phyloP scores from a whole-genome alignment of 2,329 filamentous ascomycete species.

The Curvularia spicifera region DNA sequence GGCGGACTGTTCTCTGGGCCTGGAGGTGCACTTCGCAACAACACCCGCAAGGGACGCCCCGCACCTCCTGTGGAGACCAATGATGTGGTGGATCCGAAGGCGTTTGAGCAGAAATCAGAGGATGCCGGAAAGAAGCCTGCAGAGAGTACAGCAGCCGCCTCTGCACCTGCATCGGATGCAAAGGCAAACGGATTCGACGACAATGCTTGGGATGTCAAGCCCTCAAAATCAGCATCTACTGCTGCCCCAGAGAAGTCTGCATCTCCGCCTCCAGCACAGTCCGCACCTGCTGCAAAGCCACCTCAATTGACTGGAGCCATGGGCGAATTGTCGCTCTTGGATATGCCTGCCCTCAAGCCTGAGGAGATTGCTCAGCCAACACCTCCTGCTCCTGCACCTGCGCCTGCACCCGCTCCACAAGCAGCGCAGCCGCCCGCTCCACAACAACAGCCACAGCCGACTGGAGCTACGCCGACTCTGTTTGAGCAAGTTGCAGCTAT shows the following conservation, averaged over 20 bases:
- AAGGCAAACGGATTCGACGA: slow-evolving; percentile 80
- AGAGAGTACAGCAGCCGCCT: slow-evolving; percentile 57
- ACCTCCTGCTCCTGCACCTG: slow-evolving; percentile 42
- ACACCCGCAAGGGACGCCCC: slow-evolving; percentile 89
- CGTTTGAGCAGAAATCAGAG: slow-evolving; percentile 70
- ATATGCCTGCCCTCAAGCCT: slow-evolving; percentile 53
- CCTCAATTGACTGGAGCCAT: slow-evolving; percentile 67
- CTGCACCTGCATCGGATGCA: slow-evolving; percentile 57
- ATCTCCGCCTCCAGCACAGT: slow-evolving; percentile 51
- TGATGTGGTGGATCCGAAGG: slow-evolving; percentile 86
- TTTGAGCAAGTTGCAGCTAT: slow-evolving; percentile 48
- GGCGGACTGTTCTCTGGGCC: slow-evolving; percentile 89
- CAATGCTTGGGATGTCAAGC: slow-evolving; percentile 96
- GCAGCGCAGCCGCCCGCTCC: slow-evolving; percentile 47
- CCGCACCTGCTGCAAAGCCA: slow-evolving; percentile 46
- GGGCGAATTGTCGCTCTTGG: slow-evolving; percentile 69
- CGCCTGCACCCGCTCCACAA: slow-evolving; percentile 53
- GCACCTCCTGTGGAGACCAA: slow-evolving; percentile 84
- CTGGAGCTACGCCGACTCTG: slow-evolving; percentile 53
- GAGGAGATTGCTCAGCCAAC: slow-evolving; percentile 51
- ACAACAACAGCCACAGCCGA: slow-evolving; percentile 44
- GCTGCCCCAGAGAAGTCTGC: slow-evolving; percentile 15
- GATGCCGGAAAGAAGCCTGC: slow-evolving; percentile 53
- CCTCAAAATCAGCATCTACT: slow-evolving; percentile 64
- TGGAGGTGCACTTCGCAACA: slow-evolving; percentile 89